phyloP scores from a whole-genome alignment of 2,329 filamentous ascomycete genomes.

The Ceratocystiopsis minuta region DNA sequence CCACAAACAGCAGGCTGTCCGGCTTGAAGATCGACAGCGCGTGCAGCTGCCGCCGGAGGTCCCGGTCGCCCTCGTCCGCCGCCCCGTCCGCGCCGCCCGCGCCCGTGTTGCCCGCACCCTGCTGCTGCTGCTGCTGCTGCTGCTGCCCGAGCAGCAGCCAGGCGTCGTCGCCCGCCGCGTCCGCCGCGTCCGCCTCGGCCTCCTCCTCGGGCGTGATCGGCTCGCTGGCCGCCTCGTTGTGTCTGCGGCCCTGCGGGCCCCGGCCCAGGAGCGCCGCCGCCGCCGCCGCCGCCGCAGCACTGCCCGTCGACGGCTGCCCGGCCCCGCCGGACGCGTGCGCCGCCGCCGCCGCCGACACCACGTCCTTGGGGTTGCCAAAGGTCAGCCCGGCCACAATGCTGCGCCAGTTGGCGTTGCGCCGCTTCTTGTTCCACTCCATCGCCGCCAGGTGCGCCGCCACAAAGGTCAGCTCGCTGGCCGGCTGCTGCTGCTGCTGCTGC shows the following conservation, averaged over 20 bases:
- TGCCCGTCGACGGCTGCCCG: too few relatives aligned
- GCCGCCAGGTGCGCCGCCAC: constrained; percentile 77
- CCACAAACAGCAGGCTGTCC: constrained; percentile 62
- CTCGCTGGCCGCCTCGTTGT: constrained; percentile 9
- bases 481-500: constrained; percentile 10
- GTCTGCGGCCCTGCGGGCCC: constrained; percentile 4
- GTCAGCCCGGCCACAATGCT: constrained; percentile 64
- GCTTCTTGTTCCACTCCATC: constrained; percentile 59
- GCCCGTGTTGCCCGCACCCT: too few relatives aligned
- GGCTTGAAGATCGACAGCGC: constrained; percentile 55
- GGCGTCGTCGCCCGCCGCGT: constrained; percentile 14
- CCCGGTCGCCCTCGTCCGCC: too few relatives aligned
- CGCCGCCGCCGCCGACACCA: constrained; percentile 8
- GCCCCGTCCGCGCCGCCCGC: too few relatives aligned
- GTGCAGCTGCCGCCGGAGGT: constrained; percentile 21
- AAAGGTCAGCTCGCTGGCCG: constrained; percentile 54
- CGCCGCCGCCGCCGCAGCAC: background rate
- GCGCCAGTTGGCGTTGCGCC: constrained; percentile 77
- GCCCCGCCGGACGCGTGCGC: too few relatives aligned
- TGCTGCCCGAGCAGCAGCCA: constrained; percentile 13
- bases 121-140: background rate
- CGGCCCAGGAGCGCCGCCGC: background rate
- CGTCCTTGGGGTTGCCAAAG: constrained; percentile 40
- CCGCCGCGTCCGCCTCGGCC: constrained; percentile 15
- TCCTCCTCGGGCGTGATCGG: constrained; percentile 15